These are phyloP conservation scores for Plasmodiophora brassicae DNA, from an alignment of 208 protist species.

Conservation along the genomic window DNA sequence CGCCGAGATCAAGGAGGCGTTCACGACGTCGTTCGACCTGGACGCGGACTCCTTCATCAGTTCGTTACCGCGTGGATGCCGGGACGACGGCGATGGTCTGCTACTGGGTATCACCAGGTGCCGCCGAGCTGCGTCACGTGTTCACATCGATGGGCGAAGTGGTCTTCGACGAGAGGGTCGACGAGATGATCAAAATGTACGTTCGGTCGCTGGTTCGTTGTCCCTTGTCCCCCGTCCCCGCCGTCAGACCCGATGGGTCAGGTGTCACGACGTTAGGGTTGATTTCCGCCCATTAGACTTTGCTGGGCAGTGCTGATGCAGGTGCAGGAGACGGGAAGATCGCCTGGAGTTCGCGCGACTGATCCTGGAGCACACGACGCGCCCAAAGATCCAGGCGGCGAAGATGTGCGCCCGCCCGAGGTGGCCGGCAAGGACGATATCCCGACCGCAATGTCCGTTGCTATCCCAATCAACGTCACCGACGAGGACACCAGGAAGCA, in stretches of 20 bases:
- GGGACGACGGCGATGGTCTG: too few relatives aligned
- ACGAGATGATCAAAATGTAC: slow-evolving; percentile 34
- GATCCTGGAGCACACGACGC: slow-evolving; percentile 16
- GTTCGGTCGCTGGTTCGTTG: too few relatives aligned
- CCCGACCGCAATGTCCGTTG: too few relatives aligned
- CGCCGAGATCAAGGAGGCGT: slow-evolving; percentile 30
- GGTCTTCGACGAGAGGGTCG: background rate
- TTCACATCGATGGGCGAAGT: slow-evolving; percentile 18
- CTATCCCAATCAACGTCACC: too few relatives aligned
- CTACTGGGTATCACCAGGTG: background rate
- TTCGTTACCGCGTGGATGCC: background rate
- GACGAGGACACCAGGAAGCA: too few relatives aligned
- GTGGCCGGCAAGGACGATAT: too few relatives aligned
- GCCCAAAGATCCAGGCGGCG: background rate
- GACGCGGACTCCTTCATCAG: slow-evolving; percentile 5
- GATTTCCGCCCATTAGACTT: too few relatives aligned
- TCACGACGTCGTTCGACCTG: slow-evolving; percentile 18
- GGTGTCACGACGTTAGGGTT: too few relatives aligned
- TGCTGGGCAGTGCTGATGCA: too few relatives aligned
- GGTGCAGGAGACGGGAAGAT: slow-evolving; percentile 7
- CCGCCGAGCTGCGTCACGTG: slow-evolving; percentile 18
- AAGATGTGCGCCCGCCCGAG: background rate
- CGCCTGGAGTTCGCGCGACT: background rate
- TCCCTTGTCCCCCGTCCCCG: too few relatives aligned
- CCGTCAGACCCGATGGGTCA: too few relatives aligned